These are phyloP conservation scores for Rugosomyces carneus DNA, from an alignment of 1,284 basidiomycete species.

Conservation along the genomic window DNA sequence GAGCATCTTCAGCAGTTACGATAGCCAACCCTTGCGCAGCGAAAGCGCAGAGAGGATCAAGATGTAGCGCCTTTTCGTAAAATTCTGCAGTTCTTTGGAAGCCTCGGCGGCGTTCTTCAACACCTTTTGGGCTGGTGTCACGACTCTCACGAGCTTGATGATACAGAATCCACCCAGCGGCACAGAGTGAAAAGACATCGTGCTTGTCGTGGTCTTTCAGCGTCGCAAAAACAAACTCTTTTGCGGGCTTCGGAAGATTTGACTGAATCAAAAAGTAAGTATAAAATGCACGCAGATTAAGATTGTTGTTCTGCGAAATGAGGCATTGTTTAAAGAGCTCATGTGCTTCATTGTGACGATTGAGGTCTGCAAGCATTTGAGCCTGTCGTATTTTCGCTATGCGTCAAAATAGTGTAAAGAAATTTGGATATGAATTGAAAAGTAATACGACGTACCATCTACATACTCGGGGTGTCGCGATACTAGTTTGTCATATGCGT, in stretches of 20 bases:
- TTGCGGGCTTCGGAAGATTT: constrained; percentile 64
- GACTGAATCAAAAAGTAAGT: constrained; percentile 82
- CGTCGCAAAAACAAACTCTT: constrained; percentile 81
- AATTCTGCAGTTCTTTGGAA: constrained; percentile 84
- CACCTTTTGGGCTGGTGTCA: constrained; percentile 47
- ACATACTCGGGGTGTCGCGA: constrained; percentile 88
- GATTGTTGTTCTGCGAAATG: constrained; percentile 59
- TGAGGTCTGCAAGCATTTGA: constrained; percentile 63
- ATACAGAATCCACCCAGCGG: constrained; percentile 82
- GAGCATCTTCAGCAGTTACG: too few relatives aligned
- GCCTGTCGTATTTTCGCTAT: constrained; percentile 88
- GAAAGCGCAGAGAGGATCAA: constrained; percentile 80
- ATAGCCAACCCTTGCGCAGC: constrained; percentile 93
- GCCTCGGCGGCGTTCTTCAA: constrained; percentile 68
- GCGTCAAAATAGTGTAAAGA: constrained; percentile 6
- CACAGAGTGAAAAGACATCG: constrained; percentile 88
- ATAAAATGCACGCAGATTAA: constrained; percentile 83
- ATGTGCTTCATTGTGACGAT: constrained; percentile 76
- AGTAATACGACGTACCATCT: constrained; percentile 55
- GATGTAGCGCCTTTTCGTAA: constrained; percentile 81
- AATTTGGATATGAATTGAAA: background rate
- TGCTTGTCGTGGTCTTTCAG: constrained; percentile 79
- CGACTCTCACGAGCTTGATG: constrained; percentile 76
- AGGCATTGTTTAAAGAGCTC: constrained; percentile 84
- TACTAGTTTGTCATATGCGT: constrained; percentile 82